Evolutionary conservation across 1,139 yeast species (phyloP).

Genomic region (Nakaseomyces uthaithaninus): DNA sequence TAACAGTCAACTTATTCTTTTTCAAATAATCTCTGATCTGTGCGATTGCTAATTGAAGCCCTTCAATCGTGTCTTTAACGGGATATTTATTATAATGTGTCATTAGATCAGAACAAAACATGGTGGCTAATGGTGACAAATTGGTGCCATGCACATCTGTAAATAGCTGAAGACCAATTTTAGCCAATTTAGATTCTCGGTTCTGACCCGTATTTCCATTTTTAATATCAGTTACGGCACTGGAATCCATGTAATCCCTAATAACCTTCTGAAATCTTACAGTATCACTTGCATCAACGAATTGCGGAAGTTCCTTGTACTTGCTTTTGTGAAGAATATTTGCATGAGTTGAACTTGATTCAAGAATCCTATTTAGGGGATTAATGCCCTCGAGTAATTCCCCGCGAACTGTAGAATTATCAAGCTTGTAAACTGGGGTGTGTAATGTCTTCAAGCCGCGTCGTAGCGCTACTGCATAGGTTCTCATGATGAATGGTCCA

Average conservation of each 20-base stretch:
- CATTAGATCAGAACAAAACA: slow-evolving; percentile 17
- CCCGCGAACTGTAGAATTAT: slow-evolving; percentile 12
- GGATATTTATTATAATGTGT: slow-evolving; percentile 18
- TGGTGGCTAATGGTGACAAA: slow-evolving; percentile 19
- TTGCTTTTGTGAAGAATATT: slow-evolving; percentile 22
- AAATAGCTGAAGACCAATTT: slow-evolving; percentile 25
- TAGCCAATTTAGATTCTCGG: slow-evolving; percentile 18
- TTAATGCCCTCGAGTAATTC: slow-evolving; percentile 17
- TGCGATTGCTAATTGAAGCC: slow-evolving; percentile 13
- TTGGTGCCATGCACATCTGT: slow-evolving; percentile 18
- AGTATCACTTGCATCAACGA: slow-evolving; percentile 21
- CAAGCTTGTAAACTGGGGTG: slow-evolving; percentile 22
- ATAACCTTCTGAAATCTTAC: slow-evolving; percentile 18
- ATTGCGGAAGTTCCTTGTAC: slow-evolving; percentile 20
- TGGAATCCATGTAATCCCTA: slow-evolving; percentile 18
- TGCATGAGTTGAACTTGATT: slow-evolving; percentile 18
- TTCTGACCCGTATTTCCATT: slow-evolving; percentile 9
- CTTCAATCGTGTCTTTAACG: slow-evolving; percentile 13
- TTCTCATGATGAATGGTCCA: neutral
- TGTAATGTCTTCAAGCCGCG: slow-evolving; percentile 24
- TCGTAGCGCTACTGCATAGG: neutral
- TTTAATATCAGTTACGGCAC: slow-evolving; percentile 17
- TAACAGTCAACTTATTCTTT: slow-evolving; percentile 14
- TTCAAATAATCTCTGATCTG: slow-evolving; percentile 16
- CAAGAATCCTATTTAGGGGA: slow-evolving; percentile 20